A percentile compares a stretch with the other conserved stretches of the same genome.
These are phyloP conservation scores for Lactarius akahatsu DNA, from an alignment of 768 basidiomycete genomes.

Conservation along the genomic window DNA sequence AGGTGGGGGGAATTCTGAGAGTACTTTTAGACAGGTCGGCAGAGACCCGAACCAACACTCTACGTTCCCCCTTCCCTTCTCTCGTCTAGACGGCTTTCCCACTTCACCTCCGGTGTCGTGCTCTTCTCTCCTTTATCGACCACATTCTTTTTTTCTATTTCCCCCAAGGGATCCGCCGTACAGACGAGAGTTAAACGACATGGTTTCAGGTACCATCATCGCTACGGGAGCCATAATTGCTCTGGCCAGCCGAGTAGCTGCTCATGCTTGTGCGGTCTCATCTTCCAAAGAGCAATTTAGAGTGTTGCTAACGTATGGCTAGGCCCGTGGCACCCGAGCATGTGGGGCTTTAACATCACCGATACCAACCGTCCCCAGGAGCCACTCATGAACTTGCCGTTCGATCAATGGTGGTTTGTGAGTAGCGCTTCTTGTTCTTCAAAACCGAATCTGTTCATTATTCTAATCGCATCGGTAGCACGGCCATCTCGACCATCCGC, in stretches of 20 bases:
- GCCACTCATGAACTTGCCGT: constrained; percentile 37
- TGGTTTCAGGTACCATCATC: constrained; percentile 1
- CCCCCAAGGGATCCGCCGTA: neutral
- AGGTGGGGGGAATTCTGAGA: neutral
- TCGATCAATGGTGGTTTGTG: constrained; percentile 41
- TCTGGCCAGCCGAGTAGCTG: constrained; percentile 11
- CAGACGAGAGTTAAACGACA: neutral
- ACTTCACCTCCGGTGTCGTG: neutral
- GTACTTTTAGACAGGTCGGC: neutral
- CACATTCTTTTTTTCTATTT: constrained; percentile 11
- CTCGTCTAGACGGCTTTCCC: neutral
- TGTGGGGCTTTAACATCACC: constrained; percentile 44
- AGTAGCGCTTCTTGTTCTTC: constrained; percentile 23
- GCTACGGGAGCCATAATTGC: constrained; percentile 2
- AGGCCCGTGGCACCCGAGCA: constrained; percentile 38
- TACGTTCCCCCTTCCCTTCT: neutral
- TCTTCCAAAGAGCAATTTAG: neutral
- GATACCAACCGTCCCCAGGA: constrained; percentile 38
- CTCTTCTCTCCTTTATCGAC: constrained; percentile 5
- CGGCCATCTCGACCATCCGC: constrained; percentile 36
- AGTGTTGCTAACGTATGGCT: neutral
- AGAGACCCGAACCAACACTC: neutral
- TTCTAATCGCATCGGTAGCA: constrained; percentile 30
- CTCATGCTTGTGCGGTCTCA: constrained; percentile 1
- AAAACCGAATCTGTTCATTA: too few species aligned